Conservation (phyloP, 2,329 filamentous ascomycete species). For the Cadophora malorum region DNA sequence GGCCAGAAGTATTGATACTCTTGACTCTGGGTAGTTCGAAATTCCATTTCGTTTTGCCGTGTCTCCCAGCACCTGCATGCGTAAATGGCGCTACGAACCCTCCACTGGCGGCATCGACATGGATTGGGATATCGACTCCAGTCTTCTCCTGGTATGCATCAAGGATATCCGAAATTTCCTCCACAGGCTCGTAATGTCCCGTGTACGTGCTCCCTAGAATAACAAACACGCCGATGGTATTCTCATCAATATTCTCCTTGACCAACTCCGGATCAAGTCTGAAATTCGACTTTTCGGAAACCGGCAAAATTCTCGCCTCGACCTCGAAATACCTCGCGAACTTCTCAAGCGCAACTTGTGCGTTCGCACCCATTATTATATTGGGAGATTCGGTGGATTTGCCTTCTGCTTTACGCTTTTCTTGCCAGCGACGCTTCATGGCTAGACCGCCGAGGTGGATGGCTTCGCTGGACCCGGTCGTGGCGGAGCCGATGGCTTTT, state of each 20-base stretch:
- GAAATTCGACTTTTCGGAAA: slow-evolving; percentile 64
- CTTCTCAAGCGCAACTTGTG: slow-evolving; percentile 76
- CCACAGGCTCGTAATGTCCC: slow-evolving; percentile 75
- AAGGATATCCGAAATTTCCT: slow-evolving; percentile 69
- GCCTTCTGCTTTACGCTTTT: slow-evolving; percentile 62
- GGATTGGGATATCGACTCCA: slow-evolving; percentile 70
- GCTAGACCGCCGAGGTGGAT: slow-evolving; percentile 74
- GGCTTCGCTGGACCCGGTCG: slow-evolving; percentile 74
- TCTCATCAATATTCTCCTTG: slow-evolving; percentile 73
- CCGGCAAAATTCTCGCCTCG: slow-evolving; percentile 68
- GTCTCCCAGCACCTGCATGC: slow-evolving; percentile 55
- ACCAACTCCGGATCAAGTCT: slow-evolving; percentile 69
- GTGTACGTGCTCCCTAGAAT: slow-evolving; percentile 77
- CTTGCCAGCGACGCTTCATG: slow-evolving; percentile 79
- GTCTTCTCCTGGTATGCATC: slow-evolving; percentile 67
- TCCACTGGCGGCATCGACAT: slow-evolving; percentile 67
- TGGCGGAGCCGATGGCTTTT: slow-evolving; percentile 71
- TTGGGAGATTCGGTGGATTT: slow-evolving; percentile 71
- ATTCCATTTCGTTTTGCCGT: slow-evolving; percentile 62
- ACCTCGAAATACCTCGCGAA: slow-evolving; percentile 79
- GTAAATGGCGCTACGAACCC: slow-evolving; percentile 69
- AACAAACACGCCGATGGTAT: slow-evolving; percentile 78
- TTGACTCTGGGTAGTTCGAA: slow-evolving; percentile 67
- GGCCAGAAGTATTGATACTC: slow-evolving; percentile 70
- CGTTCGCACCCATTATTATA: slow-evolving; percentile 77